These are phyloP conservation scores for Strigomonas oncopelti DNA, from an alignment of 208 protist genomes.

Conservation along the genomic window DNA sequence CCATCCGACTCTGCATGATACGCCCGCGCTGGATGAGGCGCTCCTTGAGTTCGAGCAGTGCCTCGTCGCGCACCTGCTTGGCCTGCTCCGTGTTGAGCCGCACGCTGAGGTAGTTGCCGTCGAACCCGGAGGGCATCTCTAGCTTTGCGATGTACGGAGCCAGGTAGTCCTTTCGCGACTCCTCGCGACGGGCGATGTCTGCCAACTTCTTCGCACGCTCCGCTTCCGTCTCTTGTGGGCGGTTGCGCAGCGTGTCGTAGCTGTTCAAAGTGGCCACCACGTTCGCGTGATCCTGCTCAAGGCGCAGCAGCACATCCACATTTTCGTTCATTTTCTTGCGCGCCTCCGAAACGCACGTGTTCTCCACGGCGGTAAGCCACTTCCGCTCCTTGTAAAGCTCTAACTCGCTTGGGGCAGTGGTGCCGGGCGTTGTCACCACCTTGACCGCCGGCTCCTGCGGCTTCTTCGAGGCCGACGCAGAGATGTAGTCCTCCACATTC, in stretches of 20 bases:
- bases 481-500: conserved; percentile 76
- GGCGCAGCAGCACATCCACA: conserved; percentile 50
- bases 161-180: conserved; percentile 84
- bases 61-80: conserved; percentile 77
- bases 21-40: conserved; percentile 86
- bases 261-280: conserved; percentile 44
- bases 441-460: conserved; percentile 41
- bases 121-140: conserved; percentile 53
- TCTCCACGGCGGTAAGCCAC: conserved; percentile 65
- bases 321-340: conserved; percentile 48
- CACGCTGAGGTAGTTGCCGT: conserved; percentile 76
- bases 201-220: conserved; percentile 67
- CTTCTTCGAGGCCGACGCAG: conserved; percentile 31
- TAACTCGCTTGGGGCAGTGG: conserved; percentile 58
- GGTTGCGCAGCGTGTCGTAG: conserved; percentile 89
- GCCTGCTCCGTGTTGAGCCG: conserved; percentile 70
- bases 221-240: conserved; percentile 76
- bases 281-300: conserved; percentile 41
- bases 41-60: conserved; percentile 84
- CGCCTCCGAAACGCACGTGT: conserved; percentile 53
- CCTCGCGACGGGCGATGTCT: conserved; percentile 58
- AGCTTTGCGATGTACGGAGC: conserved; percentile 88
- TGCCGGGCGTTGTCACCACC: conserved; percentile 65
- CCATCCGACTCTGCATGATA: conserved; percentile 89
- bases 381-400: conserved; percentile 84